phyloP scores from a whole-genome alignment of 306 rosid species.

The Comarum palustre region DNA sequence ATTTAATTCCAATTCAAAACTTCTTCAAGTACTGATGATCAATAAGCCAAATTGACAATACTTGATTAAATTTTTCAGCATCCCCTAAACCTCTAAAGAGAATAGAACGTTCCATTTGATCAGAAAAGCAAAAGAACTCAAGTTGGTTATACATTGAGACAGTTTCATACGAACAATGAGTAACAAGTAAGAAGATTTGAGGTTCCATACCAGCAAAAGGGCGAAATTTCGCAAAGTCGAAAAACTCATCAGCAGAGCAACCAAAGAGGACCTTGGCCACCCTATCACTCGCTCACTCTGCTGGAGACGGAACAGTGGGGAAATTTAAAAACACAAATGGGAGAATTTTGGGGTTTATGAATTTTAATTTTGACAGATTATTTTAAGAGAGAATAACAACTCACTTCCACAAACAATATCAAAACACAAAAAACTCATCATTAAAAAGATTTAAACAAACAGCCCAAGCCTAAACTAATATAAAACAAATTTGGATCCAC shows the following conservation, averaged over 20 bases:
- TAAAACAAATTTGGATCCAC: no score
- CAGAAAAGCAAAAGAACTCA: background rate
- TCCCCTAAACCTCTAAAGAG: background rate
- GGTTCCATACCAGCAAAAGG: slow-evolving; percentile 50
- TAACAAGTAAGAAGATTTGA: background rate
- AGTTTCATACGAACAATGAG: background rate
- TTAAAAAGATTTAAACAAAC: no score
- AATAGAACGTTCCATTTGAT: background rate
- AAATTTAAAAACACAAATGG: no score
- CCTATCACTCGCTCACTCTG: no score
- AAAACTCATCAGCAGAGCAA: slow-evolving; percentile 72
- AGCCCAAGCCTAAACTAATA: no score
- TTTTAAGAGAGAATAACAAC: no score
- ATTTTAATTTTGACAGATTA: no score
- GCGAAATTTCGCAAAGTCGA: slow-evolving; percentile 63
- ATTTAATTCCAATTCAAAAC: background rate
- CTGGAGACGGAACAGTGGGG: no score
- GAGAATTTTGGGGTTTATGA: no score
- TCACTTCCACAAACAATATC: no score
- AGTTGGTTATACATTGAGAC: background rate
- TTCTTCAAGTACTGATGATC: background rate
- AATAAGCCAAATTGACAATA: background rate
- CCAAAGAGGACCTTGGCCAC: slow-evolving; percentile 65
- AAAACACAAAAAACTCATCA: no score
- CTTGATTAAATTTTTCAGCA: background rate